Percentiles rank a stretch among this genome's conserved stretches.
Evolutionary conservation across 495 filamentous ascomycete species (phyloP).

Genomic region (Xylaria grammica): DNA sequence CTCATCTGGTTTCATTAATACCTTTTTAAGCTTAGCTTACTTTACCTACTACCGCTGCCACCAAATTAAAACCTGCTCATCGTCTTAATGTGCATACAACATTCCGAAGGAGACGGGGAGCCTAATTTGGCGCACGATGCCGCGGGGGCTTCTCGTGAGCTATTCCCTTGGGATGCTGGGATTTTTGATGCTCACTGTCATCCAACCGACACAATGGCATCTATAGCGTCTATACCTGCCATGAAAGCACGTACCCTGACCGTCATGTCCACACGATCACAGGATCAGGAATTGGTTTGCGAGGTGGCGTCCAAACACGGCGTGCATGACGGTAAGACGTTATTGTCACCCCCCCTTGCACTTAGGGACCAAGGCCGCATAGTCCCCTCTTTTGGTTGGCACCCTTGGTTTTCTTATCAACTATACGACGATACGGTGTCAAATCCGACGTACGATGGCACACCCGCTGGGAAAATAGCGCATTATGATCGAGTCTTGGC

Average conservation of each 20-base stretch:
- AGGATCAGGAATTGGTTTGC: slow-evolving; percentile 87
- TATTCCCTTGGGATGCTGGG: slow-evolving; percentile 84
- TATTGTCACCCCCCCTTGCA: slow-evolving; percentile 15
- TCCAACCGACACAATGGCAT: slow-evolving; percentile 93
- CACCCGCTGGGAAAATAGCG: slow-evolving; percentile 54
- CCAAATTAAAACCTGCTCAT: not conserved
- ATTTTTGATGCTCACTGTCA: slow-evolving; percentile 95
- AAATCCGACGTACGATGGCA: slow-evolving; percentile 44
- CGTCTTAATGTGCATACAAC: slow-evolving; percentile 15
- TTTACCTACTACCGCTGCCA: not conserved
- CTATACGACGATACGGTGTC: slow-evolving; percentile 67
- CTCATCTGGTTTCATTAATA: not conserved
- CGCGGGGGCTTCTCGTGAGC: slow-evolving; percentile 24
- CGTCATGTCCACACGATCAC: slow-evolving; percentile 84
- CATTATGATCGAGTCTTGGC: slow-evolving; percentile 78
- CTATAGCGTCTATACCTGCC: slow-evolving; percentile 64
- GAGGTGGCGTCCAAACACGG: slow-evolving; percentile 61
- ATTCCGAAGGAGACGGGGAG: slow-evolving; percentile 1
- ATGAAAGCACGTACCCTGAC: slow-evolving; percentile 83
- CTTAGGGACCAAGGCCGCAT: slow-evolving; percentile 43
- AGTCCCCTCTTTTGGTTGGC: slow-evolving; percentile 94
- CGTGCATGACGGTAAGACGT: slow-evolving; percentile 26
- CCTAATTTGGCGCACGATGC: not conserved
- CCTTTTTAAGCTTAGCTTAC: not conserved
- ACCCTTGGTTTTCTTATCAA: slow-evolving; percentile 97